These are phyloP conservation scores for Phaffia tasmanica DNA, from an alignment of 768 basidiomycete species.

Conservation along the genomic window DNA sequence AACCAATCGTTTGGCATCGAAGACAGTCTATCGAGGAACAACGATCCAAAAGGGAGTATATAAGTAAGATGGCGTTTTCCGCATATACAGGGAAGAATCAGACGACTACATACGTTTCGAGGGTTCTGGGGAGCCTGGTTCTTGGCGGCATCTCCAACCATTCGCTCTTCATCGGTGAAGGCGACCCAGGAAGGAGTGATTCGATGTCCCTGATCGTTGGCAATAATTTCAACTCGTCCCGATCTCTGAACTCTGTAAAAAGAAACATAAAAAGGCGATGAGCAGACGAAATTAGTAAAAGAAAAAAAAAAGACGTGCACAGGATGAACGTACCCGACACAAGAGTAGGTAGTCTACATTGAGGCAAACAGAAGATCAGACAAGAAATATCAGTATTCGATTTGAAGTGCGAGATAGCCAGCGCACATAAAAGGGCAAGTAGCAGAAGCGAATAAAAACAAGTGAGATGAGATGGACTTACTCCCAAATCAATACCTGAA, in stretches of 20 bases:
- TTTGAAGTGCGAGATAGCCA: no score
- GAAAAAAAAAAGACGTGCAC: constrained; percentile 4
- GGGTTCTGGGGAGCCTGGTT: constrained; percentile 90
- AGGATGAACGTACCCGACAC: constrained; percentile 63
- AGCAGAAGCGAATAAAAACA: no score
- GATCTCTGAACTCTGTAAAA: constrained; percentile 60
- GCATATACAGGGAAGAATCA: neutral
- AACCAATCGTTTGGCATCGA: constrained; percentile 27
- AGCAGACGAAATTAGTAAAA: constrained; percentile 7
- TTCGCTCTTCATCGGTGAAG: constrained; percentile 29
- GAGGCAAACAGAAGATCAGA: no score
- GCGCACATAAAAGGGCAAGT: no score
- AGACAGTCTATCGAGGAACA: constrained; percentile 8
- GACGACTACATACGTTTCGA: constrained; percentile 48
- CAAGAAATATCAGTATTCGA: no score
- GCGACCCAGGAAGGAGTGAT: constrained; percentile 65
- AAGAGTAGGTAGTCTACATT: constrained; percentile 69
- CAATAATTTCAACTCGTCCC: constrained; percentile 65
- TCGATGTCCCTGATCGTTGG: constrained; percentile 80
- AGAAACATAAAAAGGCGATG: constrained; percentile 9
- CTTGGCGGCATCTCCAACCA: constrained; percentile 90
- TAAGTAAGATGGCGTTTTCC: constrained; percentile 44
- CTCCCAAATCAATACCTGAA: constrained; percentile 57
- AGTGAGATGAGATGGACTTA: no score
- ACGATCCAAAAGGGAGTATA: constrained; percentile 83